These are phyloP conservation scores for Irpex sp. DNA, from an alignment of 1,284 basidiomycete species.

Conservation along the genomic window DNA sequence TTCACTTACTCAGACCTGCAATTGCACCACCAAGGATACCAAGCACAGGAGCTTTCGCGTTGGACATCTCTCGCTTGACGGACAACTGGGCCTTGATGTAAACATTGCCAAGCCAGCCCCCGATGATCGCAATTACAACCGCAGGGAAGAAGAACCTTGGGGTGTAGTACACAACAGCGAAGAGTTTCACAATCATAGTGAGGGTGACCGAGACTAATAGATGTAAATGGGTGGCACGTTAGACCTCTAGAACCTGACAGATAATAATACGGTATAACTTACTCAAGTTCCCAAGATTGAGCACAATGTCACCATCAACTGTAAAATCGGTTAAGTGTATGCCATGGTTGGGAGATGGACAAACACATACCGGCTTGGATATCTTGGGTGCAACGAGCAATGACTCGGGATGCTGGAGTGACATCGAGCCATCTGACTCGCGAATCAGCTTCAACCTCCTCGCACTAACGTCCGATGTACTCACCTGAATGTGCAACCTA, in stretches of 20 bases:
- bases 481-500: slow-evolving; percentile 50
- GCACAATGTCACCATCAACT: slow-evolving; percentile 19
- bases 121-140: slow-evolving; percentile 36
- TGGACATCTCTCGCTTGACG: slow-evolving; percentile 70
- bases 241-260: neutral
- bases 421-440: slow-evolving; percentile 29
- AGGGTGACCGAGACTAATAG: slow-evolving; percentile 6
- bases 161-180: slow-evolving; percentile 41
- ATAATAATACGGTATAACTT: slow-evolving; percentile 15
- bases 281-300: slow-evolving; percentile 20
- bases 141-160: slow-evolving; percentile 36
- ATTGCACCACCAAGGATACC: slow-evolving; percentile 67
- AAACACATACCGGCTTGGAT: slow-evolving; percentile 33
- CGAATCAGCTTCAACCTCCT: neutral
- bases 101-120: slow-evolving; percentile 40
- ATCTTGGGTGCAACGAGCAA: slow-evolving; percentile 52
- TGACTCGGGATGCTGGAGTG: slow-evolving; percentile 52
- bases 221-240: neutral
- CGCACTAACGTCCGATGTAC: neutral
- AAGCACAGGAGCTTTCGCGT: slow-evolving; percentile 59
- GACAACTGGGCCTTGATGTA: slow-evolving; percentile 73
- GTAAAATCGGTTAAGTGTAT: slow-evolving; percentile 33
- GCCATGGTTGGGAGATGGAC: slow-evolving; percentile 21
- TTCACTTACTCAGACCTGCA: slow-evolving; percentile 51
- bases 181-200: slow-evolving; percentile 35